A percentile compares a stretch with the other conserved stretches of the same genome.
Conservation (phyloP, 306 rosid genomes). For the Geum urbanum region DNA sequence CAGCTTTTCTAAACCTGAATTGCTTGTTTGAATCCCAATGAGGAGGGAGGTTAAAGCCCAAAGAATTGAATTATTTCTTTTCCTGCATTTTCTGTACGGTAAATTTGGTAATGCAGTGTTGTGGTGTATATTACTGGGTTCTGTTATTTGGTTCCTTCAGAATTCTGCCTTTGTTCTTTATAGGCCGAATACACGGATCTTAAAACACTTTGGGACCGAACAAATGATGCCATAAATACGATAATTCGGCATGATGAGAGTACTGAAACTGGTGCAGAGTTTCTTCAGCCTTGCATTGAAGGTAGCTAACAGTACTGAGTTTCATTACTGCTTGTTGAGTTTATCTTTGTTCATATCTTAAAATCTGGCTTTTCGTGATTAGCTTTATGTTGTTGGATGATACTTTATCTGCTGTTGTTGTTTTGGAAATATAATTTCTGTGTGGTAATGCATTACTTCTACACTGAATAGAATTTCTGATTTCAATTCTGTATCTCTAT, state of each 20-base stretch:
- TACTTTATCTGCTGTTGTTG: neutral
- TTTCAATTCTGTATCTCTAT: neutral
- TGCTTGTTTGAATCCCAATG: neutral
- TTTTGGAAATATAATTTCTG: neutral
- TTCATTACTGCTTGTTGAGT: neutral
- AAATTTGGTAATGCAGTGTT: neutral
- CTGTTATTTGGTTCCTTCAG: constrained; percentile 1
- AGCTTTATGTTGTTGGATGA: neutral
- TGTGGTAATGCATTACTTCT: neutral
- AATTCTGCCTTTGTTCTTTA: constrained; percentile 16
- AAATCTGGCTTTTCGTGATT: constrained; percentile 8
- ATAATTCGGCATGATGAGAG: constrained; percentile 56
- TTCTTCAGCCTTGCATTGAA: constrained; percentile 85
- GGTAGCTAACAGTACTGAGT: constrained; percentile 36
- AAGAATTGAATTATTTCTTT: neutral
- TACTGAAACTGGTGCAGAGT: constrained; percentile 58
- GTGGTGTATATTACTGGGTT: constrained; percentile 2
- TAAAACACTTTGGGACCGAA: constrained; percentile 57
- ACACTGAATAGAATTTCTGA: neutral
- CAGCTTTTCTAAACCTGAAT: neutral
- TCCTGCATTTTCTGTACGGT: no score
- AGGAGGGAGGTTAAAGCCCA: neutral
- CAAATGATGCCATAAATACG: constrained; percentile 62
- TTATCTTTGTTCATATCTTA: neutral
- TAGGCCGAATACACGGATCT: constrained; percentile 73